These are phyloP conservation scores for Coemansia sp. DNA, from an alignment of 192 early-diverging fungal genomes.

Conservation along the genomic window DNA sequence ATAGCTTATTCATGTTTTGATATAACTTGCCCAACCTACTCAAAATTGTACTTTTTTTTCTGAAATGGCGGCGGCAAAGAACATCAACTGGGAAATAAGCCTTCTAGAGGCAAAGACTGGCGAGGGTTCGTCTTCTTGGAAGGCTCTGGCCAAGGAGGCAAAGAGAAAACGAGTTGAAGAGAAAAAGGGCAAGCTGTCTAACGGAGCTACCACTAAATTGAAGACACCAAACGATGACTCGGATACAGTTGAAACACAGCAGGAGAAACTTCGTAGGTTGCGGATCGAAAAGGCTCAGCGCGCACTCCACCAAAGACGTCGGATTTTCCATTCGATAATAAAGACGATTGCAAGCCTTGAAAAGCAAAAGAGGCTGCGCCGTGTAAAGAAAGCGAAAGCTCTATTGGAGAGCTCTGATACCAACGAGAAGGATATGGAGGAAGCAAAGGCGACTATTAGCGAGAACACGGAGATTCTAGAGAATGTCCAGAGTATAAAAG, in stretches of 20 bases:
- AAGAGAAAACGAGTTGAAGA: slow-evolving; percentile 16
- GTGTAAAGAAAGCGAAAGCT: background rate
- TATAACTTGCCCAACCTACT: no score
- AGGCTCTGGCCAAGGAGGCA: slow-evolving; percentile 19
- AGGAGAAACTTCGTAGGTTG: slow-evolving; percentile 10
- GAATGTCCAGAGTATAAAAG: background rate
- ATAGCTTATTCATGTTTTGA: no score
- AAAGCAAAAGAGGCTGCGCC: slow-evolving; percentile 12
- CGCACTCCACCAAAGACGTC: slow-evolving; percentile 4
- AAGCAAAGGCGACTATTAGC: background rate
- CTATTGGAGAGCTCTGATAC: background rate
- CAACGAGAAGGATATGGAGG: background rate
- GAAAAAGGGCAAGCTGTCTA: slow-evolving; percentile 9
- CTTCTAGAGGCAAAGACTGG: slow-evolving; percentile 28
- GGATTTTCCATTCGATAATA: background rate
- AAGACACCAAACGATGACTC: background rate
- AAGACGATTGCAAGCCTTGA: slow-evolving; percentile 14
- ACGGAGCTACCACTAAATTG: background rate
- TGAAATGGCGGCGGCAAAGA: slow-evolving; percentile 15
- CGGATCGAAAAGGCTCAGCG: slow-evolving; percentile 16
- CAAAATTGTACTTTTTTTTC: background rate
- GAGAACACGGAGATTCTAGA: slow-evolving; percentile 7
- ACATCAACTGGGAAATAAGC: slow-evolving; percentile 28
- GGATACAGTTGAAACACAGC: slow-evolving; percentile 1
- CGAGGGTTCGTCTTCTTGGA: slow-evolving; percentile 16